Evolutionary conservation across 306 rosid genomes (phyloP).

Genomic region (Sophora flavescens): DNA sequence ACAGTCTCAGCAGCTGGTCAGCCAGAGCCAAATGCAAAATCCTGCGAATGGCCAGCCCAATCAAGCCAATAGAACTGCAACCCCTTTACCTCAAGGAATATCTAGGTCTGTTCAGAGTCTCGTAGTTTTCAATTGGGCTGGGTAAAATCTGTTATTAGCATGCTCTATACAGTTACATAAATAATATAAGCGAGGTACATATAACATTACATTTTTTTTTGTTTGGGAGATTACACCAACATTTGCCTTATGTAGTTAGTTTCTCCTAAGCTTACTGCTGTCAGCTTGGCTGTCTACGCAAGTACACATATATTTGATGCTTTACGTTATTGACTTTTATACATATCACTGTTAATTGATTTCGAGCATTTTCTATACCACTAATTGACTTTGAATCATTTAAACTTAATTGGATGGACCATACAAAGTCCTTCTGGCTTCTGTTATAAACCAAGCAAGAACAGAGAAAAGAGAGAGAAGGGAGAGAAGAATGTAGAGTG

Average conservation of each 20-base stretch:
- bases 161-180: constrained; percentile 45
- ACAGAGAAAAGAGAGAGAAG: no score
- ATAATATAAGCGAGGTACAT: constrained; percentile 47
- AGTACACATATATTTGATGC: constrained; percentile 31
- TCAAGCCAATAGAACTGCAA: constrained; percentile 74
- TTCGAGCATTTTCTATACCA: constrained; percentile 26
- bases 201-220: constrained; percentile 48
- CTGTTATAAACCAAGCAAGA: no score
- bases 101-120: constrained; percentile 98
- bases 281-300: constrained; percentile 36
- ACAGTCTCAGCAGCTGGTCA: constrained; percentile 74
- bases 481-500: no score
- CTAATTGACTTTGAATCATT: constrained; percentile 10
- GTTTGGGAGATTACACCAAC: constrained; percentile 36
- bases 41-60: constrained; percentile 73
- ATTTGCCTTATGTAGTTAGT: constrained; percentile 50
- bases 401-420: constrained; percentile 35
- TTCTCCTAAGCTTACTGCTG: constrained; percentile 41
- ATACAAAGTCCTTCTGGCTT: constrained; percentile 19
- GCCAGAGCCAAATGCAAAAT: constrained; percentile 70
- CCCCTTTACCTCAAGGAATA: constrained; percentile 93
- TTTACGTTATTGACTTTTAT: constrained; percentile 47
- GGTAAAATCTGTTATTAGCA: constrained; percentile 51
- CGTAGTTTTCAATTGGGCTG: constrained; percentile 68
- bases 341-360: constrained; percentile 1